phyloP scores from a whole-genome alignment of 2,329 filamentous ascomycete species.

The Penicillium sp. region DNA sequence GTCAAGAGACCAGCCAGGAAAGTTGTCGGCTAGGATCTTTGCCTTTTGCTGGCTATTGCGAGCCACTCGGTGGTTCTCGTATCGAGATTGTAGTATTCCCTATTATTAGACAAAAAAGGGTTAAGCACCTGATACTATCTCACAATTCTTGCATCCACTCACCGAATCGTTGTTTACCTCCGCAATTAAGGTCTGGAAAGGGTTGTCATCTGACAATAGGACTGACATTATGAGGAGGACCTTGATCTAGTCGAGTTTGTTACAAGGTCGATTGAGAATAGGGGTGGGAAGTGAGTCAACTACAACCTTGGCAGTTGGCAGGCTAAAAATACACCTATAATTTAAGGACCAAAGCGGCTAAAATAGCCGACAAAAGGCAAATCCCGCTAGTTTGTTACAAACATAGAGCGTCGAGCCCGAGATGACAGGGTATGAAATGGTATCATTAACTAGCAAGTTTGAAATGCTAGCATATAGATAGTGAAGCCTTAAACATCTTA shows the following conservation, averaged over 20 bases:
- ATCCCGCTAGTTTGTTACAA: background rate
- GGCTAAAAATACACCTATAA: background rate
- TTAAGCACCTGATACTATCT: background rate
- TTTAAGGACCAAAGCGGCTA: background rate
- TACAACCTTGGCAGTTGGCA: background rate
- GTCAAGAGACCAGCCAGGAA: slow-evolving; percentile 70
- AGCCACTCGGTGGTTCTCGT: slow-evolving; percentile 67
- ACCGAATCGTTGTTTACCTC: slow-evolving; percentile 17
- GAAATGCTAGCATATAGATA: background rate
- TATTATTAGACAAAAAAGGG: background rate
- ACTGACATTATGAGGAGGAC: background rate
- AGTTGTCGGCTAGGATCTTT: slow-evolving; percentile 65
- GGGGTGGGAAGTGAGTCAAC: background rate
- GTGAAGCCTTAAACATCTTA: background rate
- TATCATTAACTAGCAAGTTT: background rate
- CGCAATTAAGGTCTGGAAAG: slow-evolving; percentile 18
- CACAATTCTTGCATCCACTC: background rate
- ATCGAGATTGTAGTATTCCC: slow-evolving; percentile 65
- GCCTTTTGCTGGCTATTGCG: slow-evolving; percentile 74
- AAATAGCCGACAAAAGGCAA: background rate
- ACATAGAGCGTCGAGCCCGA: background rate
- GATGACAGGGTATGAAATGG: background rate
- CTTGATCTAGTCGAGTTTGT: background rate
- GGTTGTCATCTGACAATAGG: slow-evolving; percentile 20
- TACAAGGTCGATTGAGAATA: background rate